Percentiles rank a stretch among this genome's conserved stretches.
Evolutionary conservation across 1,139 yeast genomes (phyloP).

Genomic region (Geotrichum carabidarum): DNA sequence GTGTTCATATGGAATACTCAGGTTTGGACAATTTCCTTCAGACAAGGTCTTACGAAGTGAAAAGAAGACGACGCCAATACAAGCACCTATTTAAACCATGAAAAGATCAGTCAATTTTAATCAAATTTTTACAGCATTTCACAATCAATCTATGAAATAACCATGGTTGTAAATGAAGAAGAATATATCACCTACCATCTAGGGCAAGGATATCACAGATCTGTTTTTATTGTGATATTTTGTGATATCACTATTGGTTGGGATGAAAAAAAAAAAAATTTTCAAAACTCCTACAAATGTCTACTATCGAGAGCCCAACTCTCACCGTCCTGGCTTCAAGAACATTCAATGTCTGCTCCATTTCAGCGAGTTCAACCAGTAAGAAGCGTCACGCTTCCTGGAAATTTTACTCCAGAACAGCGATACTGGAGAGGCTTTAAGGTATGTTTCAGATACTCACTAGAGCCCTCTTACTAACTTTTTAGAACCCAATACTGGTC

Average conservation of each 20-base stretch:
- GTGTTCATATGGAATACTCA: too few relatives aligned
- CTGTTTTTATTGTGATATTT: neutral
- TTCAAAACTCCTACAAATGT: neutral
- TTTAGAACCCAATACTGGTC: slow-evolving; percentile 68
- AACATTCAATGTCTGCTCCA: slow-evolving; percentile 68
- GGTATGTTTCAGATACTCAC: slow-evolving; percentile 18
- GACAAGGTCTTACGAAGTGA: too few relatives aligned
- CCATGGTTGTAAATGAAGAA: too few relatives aligned
- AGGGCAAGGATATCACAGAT: neutral
- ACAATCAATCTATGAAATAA: too few relatives aligned
- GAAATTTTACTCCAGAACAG: slow-evolving; percentile 88
- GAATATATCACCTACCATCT: neutral
- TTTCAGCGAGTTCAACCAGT: slow-evolving; percentile 63
- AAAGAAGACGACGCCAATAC: too few relatives aligned
- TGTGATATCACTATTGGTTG: slow-evolving; percentile 9
- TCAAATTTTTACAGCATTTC: too few relatives aligned
- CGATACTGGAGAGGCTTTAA: slow-evolving; percentile 86
- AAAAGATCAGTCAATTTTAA: too few relatives aligned
- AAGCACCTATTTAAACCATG: too few relatives aligned
- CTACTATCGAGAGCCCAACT: neutral
- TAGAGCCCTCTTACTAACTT: neutral
- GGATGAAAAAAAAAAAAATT: slow-evolving; percentile 11
- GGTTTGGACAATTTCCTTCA: too few relatives aligned
- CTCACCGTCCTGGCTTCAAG: neutral
- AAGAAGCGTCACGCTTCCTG: slow-evolving; percentile 72